phyloP scores from a whole-genome alignment of 805 yeast genomes.

The Lachancea sp. region DNA sequence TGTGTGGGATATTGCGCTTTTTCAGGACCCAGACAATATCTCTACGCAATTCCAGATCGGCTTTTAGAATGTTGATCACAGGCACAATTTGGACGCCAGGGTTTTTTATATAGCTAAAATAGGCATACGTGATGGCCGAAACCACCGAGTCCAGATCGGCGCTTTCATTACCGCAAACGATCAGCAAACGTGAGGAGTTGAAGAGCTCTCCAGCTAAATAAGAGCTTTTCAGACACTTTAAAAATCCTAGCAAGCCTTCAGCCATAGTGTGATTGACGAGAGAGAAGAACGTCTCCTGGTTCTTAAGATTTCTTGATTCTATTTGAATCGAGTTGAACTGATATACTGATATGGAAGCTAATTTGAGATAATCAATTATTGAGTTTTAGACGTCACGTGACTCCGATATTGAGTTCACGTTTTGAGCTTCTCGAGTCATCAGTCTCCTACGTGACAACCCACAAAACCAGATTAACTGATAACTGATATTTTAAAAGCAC shows the following conservation, averaged over 20 bases:
- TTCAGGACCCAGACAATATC: constrained; percentile 58
- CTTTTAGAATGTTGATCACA: constrained; percentile 60
- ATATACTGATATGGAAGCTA: no score
- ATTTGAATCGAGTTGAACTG: neutral
- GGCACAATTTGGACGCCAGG: constrained; percentile 48
- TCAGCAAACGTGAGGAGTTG: constrained; percentile 8
- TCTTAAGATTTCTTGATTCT: neutral
- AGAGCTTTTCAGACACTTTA: constrained; percentile 10
- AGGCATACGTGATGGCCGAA: constrained; percentile 67
- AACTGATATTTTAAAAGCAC: no score
- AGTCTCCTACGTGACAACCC: no score
- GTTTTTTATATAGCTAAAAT: constrained; percentile 37
- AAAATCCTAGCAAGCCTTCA: constrained; percentile 9
- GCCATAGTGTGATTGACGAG: constrained; percentile 5
- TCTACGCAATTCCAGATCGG: constrained; percentile 61
- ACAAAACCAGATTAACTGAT: no score
- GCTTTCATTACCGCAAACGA: constrained; percentile 65
- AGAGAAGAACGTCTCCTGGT: neutral
- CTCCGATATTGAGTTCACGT: no score
- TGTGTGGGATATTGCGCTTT: constrained; percentile 40
- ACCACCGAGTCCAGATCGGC: constrained; percentile 88
- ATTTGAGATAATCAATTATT: no score
- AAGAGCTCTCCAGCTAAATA: constrained; percentile 2
- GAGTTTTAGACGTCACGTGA: no score
- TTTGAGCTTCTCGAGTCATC: no score